Percentiles rank a stretch among this genome's conserved stretches.
phyloP scores from a whole-genome alignment of 2,329 filamentous ascomycete genomes.

The Phoma herbarum region DNA sequence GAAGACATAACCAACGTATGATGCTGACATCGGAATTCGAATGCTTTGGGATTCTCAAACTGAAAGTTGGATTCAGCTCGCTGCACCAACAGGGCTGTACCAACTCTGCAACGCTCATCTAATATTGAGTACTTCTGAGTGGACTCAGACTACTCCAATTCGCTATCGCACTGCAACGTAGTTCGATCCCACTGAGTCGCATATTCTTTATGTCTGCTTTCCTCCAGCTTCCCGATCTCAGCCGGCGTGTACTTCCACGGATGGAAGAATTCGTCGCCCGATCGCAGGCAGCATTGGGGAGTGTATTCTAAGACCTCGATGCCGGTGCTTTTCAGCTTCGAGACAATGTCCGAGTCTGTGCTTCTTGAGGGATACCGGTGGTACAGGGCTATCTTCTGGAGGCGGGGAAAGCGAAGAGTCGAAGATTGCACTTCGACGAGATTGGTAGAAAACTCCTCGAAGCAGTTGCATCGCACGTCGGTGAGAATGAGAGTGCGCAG shows the following conservation, averaged over 20 bases:
- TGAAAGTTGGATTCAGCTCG: too few species aligned
- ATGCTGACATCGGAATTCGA: too few species aligned
- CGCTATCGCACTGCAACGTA: slow-evolving; percentile 47
- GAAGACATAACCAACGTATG: too few species aligned
- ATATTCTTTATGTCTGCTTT: too few species aligned
- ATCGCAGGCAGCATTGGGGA: slow-evolving; percentile 5
- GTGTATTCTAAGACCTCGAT: slow-evolving; percentile 1
- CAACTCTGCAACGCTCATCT: too few species aligned
- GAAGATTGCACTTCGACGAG: not conserved
- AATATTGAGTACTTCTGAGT: too few species aligned
- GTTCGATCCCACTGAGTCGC: slow-evolving; percentile 63
- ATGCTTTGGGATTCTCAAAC: too few species aligned
- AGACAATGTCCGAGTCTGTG: not conserved
- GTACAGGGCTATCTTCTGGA: not conserved
- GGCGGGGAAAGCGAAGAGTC: not conserved
- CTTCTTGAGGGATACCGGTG: not conserved
- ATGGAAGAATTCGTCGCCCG: too few species aligned
- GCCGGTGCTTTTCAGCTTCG: not conserved
- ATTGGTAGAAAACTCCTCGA: not conserved
- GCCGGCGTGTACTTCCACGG: too few species aligned
- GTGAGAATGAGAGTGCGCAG: not conserved
- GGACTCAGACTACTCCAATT: too few species aligned
- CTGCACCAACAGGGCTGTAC: too few species aligned
- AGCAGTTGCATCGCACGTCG: slow-evolving; percentile 1
- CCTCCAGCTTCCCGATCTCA: too few species aligned